phyloP scores from a whole-genome alignment of 2,329 filamentous ascomycete genomes.

The Bertia moriformis region DNA sequence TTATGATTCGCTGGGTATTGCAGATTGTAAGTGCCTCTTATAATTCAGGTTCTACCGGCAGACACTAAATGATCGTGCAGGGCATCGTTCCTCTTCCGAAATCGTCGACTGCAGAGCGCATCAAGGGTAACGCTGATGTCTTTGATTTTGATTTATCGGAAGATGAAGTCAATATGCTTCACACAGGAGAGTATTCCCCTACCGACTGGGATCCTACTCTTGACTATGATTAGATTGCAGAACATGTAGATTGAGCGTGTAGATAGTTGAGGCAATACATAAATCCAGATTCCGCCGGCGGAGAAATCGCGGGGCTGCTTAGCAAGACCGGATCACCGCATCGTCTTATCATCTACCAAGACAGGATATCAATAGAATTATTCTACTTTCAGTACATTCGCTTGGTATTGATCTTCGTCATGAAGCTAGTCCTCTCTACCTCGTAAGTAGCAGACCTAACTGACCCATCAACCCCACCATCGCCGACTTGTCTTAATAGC shows the following conservation, averaged over 20 bases:
- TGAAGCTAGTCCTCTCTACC: neutral
- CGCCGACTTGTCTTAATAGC: no score
- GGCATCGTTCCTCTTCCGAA: constrained; percentile 39
- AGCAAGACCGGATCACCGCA: neutral
- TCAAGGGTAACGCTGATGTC: constrained; percentile 24
- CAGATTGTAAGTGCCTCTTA: constrained; percentile 22
- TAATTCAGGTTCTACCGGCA: neutral
- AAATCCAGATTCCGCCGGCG: no score
- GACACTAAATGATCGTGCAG: no score
- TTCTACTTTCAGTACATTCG: no score
- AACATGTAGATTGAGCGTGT: neutral
- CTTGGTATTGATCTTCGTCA: neutral
- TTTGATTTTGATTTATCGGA: constrained; percentile 8
- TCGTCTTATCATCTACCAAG: neutral
- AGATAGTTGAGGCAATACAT: no score
- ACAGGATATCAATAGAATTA: no score
- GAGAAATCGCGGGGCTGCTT: neutral
- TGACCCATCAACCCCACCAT: neutral
- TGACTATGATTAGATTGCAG: constrained; percentile 2
- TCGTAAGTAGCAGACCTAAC: neutral
- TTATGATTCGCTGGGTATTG: constrained; percentile 44
- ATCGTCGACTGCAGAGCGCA: constrained; percentile 33
- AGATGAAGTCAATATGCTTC: constrained; percentile 6
- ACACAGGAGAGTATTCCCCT: constrained; percentile 10
- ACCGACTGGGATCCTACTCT: constrained; percentile 10